Percentiles rank a stretch among this genome's conserved stretches.
phyloP scores from a whole-genome alignment of 371 early-diverging fungal genomes.

The Mortierella sp. region DNA sequence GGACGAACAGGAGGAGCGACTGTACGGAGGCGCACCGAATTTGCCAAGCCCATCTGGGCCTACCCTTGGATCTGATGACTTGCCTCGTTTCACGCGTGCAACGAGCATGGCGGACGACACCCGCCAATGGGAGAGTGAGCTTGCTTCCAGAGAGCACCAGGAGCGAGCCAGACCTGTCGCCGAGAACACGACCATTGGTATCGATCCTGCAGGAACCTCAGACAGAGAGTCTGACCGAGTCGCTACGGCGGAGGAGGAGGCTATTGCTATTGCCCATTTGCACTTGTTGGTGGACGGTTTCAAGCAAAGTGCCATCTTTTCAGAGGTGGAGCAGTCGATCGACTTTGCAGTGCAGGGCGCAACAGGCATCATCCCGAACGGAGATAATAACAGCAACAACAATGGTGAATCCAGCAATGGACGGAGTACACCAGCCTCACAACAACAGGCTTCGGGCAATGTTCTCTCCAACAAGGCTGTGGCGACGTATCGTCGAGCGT shows the following conservation, averaged over 20 bases:
- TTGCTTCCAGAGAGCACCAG: slow-evolving; percentile 21
- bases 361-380: neutral
- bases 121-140: slow-evolving; percentile 31
- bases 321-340: slow-evolving; percentile 61
- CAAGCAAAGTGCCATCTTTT: slow-evolving; percentile 59
- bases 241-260: slow-evolving; percentile 18
- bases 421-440: slow-evolving; percentile 1
- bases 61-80: neutral
- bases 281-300: slow-evolving; percentile 61
- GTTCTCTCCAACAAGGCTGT: slow-evolving; percentile 33
- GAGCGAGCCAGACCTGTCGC: neutral
- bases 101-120: slow-evolving; percentile 22
- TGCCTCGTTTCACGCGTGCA: slow-evolving; percentile 15
- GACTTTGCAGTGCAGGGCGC: slow-evolving; percentile 55
- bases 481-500: slow-evolving; percentile 67
- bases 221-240: slow-evolving; percentile 21
- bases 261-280: slow-evolving; percentile 61
- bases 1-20: slow-evolving; percentile 28
- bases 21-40: neutral
- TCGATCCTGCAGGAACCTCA: slow-evolving; percentile 16
- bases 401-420: slow-evolving; percentile 1
- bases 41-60: neutral
- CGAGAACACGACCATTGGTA: slow-evolving; percentile 23
- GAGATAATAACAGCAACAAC: slow-evolving; percentile 6
- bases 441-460: neutral